These are phyloP conservation scores for Claviceps monticola DNA, from an alignment of 2,329 filamentous ascomycete genomes.

Conservation along the genomic window DNA sequence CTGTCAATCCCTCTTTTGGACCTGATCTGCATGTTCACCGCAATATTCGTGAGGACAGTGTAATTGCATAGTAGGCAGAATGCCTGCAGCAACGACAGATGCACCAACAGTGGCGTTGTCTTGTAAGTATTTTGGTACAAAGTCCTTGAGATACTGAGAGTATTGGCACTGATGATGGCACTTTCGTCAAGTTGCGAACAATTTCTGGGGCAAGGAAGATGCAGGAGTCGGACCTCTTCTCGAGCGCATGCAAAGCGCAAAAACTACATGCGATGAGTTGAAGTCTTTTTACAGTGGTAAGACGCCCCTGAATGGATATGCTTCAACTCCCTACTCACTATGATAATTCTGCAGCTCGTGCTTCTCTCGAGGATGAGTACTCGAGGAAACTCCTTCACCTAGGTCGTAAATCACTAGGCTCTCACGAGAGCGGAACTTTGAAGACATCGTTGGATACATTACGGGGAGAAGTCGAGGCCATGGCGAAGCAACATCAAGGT, in stretches of 20 bases:
- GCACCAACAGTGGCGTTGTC: slow-evolving; percentile 53
- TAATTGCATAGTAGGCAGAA: slow-evolving; percentile 20
- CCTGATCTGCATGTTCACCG: background rate
- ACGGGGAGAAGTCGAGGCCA: slow-evolving; percentile 77
- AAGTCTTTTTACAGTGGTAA: slow-evolving; percentile 77
- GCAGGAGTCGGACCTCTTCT: slow-evolving; percentile 84
- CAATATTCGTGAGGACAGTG: background rate
- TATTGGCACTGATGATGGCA: background rate
- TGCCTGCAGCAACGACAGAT: slow-evolving; percentile 49
- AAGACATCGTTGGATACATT: slow-evolving; percentile 76
- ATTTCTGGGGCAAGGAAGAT: slow-evolving; percentile 99
- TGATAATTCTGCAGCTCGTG: slow-evolving; percentile 46
- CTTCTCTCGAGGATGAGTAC: slow-evolving; percentile 94
- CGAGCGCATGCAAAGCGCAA: slow-evolving; percentile 87
- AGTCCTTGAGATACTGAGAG: no score
- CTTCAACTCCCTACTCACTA: background rate
- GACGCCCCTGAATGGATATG: slow-evolving; percentile 11
- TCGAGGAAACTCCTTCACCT: slow-evolving; percentile 75
- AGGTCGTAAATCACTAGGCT: slow-evolving; percentile 78
- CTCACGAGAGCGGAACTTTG: slow-evolving; percentile 72
- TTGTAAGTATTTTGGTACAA: slow-evolving; percentile 30
- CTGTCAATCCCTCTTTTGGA: background rate
- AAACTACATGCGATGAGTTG: slow-evolving; percentile 87
- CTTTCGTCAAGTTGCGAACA: slow-evolving; percentile 66
- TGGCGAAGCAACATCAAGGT: slow-evolving; percentile 83